Evolutionary conservation across 1,139 yeast species (phyloP).

Genomic region (Geotrichum restrictum): DNA sequence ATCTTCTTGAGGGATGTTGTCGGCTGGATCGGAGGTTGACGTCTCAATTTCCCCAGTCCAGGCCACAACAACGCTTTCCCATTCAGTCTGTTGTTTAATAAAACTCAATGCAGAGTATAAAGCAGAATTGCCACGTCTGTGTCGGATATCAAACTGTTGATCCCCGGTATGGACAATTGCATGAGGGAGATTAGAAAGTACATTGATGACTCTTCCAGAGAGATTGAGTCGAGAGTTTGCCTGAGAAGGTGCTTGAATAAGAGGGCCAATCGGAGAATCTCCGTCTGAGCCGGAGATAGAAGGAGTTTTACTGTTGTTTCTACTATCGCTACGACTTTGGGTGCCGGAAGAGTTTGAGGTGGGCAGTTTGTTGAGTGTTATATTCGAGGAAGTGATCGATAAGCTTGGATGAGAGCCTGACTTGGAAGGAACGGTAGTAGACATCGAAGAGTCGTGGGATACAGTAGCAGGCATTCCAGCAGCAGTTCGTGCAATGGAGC

Average conservation of each 20-base stretch:
- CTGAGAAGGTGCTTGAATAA: conserved; percentile 18
- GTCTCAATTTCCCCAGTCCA: conserved; percentile 83
- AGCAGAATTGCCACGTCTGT: conserved; percentile 81
- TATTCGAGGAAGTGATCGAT: conserved; percentile 5
- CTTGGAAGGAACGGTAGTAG: conserved; percentile 7
- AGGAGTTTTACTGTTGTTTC: not conserved
- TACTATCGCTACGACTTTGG: not conserved
- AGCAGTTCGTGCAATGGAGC: conserved; percentile 17
- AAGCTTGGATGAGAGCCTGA: not conserved
- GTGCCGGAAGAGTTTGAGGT: not conserved
- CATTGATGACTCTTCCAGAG: conserved; percentile 65
- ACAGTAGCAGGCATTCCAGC: conserved; percentile 19
- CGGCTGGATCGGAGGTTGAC: conserved; percentile 22
- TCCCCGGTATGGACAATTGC: conserved; percentile 41
- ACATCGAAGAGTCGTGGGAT: conserved; percentile 5
- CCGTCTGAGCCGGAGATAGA: not conserved
- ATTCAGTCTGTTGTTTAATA: conserved; percentile 49
- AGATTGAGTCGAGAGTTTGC: conserved; percentile 38
- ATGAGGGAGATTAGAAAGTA: conserved; percentile 65
- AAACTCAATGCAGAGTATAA: conserved; percentile 69
- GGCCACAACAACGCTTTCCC: conserved; percentile 86
- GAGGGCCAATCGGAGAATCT: conserved; percentile 5
- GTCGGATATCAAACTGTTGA: conserved; percentile 23
- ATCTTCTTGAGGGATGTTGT: conserved; percentile 18
- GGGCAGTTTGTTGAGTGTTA: not conserved